Evolutionary conservation across 129 eudicot genomes (phyloP), one percentile per base, ranked within the genome.

Genomic region (Lactuca sativa): DNA sequence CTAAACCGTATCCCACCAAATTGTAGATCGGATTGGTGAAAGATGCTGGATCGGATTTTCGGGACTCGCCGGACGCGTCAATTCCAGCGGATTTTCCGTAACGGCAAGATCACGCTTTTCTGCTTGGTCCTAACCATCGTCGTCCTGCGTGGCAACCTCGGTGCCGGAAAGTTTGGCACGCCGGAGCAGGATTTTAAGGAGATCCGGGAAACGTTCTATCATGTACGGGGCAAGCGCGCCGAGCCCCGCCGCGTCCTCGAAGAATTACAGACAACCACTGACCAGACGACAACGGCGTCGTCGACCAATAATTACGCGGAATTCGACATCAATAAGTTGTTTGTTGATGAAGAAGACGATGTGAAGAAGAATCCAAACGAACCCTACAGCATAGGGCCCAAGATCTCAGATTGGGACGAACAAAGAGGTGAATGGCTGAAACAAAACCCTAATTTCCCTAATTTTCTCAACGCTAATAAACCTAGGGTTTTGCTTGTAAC

Each of bases 111-210:
- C 4, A 91, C 97, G 10, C 25, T 88, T 40, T 49, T 92, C 14
- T 92, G 96, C 40, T 64, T 92, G 8, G 72, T 79, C 6, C 79
- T 92, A 5, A 92, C 97, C 31, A 69, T 88, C 37, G 67, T 88
- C 67, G 88, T 92, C 52, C 80, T 92, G 12, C 88, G 95, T 8
- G 92, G 78, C 5, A 76, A 88, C 64, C 67, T 88, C 53, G 96
- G 96, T 25, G 96, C 96, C 63, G 96, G 97, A 0, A 85, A 81
- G 51, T 92, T 84, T 62, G 97, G 97, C 1, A 88, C 97, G 16
- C 96, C 97, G 52, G 95, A 84, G 74, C 83, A 86, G 64, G 97
- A 88, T 56, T 77, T 88, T 14, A 74, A 78, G 14, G 90, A 89
- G 77, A 81, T 89, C 74, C 78, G 92, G 0, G 87, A 86, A 21